Evolutionary conservation across 371 early-diverging fungal species (phyloP), one percentile per base, ranked within the genome.

Genomic region (Circinella minor): DNA sequence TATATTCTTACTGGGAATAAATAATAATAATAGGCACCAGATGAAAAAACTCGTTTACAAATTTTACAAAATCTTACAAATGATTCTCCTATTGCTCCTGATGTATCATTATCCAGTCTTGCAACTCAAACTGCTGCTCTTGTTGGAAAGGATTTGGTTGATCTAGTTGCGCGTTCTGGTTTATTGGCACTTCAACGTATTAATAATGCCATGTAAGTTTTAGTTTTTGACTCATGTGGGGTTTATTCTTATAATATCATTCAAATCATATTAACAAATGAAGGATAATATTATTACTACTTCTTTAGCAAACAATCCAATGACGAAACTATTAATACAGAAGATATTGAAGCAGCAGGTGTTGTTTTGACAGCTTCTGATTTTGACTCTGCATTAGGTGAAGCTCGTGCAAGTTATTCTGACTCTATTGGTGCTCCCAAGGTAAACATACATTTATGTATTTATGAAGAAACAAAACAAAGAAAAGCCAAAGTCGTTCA

Each of bases 371-470:
- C 93, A 0, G 87, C 89, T 27, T 84, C 88, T 1, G 97, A 96
- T 77, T 90, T 95, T 74, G 88, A 91, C 38, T 77, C 81, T 8
- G 97, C 98, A 0, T 81, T 98, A 17, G 88, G 87, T 17, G 88
- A 89, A 71, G 90, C 95, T 4, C 88, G 98, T 36, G 85, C 93
- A 20, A 87, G 92, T 20, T 95, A 96, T 69, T 93, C 96, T 11
- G 97, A 96, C 61, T 89, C 91, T 14, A 94, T 98, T 63, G 98
- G 98, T 14, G 98, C 98, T 10, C 98, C 99, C 51, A 96, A 96
- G 85, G 88, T 86, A 73, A 65, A 14, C 0, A 55, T 38, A 46
- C 1, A 10, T 34, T 1, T 27, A 27, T 27, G 2, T 27, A 27
- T 27, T 27, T 27, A 27, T 27, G 27, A 27, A 27, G 27, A 27